These are phyloP conservation scores for Diplodia scrobiculata DNA, from an alignment of 2,329 filamentous ascomycete genomes.

Conservation along the genomic window DNA sequence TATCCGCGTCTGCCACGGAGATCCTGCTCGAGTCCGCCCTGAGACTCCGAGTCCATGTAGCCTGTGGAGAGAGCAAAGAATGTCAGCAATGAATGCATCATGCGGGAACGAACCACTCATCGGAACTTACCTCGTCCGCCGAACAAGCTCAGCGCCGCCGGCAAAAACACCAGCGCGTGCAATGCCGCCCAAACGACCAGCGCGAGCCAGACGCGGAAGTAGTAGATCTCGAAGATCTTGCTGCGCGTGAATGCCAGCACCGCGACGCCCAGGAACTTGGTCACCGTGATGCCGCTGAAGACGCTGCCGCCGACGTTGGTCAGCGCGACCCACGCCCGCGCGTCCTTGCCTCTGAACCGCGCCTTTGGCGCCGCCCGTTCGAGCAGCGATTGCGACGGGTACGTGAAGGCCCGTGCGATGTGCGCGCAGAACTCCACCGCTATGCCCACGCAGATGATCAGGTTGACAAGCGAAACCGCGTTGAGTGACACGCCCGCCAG, in stretches of 20 bases:
- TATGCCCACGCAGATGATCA: constrained; percentile 96
- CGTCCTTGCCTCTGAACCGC: constrained; percentile 78
- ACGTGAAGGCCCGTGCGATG: constrained; percentile 93
- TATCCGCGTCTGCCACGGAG: constrained; percentile 72
- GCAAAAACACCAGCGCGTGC: constrained; percentile 88
- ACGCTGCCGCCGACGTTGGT: constrained; percentile 94
- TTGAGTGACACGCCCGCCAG: constrained; percentile 86
- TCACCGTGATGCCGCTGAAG: constrained; percentile 93
- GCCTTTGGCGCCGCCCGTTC: constrained; percentile 72
- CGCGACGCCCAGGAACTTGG: constrained; percentile 87
- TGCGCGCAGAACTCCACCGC: constrained; percentile 97
- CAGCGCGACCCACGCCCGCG: constrained; percentile 86
- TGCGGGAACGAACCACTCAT: not conserved
- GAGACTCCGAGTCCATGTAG: constrained; percentile 82
- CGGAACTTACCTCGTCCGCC: constrained; percentile 68
- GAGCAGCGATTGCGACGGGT: constrained; percentile 80
- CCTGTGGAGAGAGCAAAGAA: constrained; percentile 49
- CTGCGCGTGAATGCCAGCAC: constrained; percentile 92
- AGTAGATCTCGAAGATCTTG: constrained; percentile 99
- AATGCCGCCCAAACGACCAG: constrained; percentile 85
- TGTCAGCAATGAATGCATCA: constrained; percentile 21
- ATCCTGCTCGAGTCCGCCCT: constrained; percentile 88
- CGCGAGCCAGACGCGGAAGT: constrained; percentile 94
- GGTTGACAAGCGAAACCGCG: constrained; percentile 90
- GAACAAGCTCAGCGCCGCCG: constrained; percentile 80